These are phyloP conservation scores for Physcomitrium patens DNA, from an alignment of 225 moss, liverwort and hornwort genomes.

Conservation along the genomic window DNA sequence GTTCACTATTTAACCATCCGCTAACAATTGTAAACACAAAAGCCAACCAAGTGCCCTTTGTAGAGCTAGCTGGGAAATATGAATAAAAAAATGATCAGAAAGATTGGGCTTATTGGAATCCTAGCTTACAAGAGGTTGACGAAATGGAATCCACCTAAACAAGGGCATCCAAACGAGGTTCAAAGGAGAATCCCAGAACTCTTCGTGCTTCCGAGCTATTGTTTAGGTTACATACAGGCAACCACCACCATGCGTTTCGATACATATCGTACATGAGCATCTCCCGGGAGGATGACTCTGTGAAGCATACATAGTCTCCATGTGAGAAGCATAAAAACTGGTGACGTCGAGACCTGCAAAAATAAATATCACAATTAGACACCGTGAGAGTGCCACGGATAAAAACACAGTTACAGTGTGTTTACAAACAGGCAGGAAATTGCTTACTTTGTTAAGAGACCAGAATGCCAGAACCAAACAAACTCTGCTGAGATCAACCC, in stretches of 20 bases:
- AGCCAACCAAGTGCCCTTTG: too few species aligned
- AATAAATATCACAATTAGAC: background rate
- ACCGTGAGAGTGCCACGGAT: background rate
- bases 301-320: slow-evolving; percentile 85
- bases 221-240: slow-evolving; percentile 72
- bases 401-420: too few species aligned
- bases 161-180: slow-evolving; percentile 70
- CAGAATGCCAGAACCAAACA: too few species aligned
- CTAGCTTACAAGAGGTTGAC: slow-evolving; percentile 24
- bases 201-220: slow-evolving; percentile 58
- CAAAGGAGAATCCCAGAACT: slow-evolving; percentile 76
- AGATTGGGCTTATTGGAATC: slow-evolving; percentile 16
- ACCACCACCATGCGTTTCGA: slow-evolving; percentile 92
- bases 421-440: too few species aligned
- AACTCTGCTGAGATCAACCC: too few species aligned
- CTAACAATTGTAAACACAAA: too few species aligned
- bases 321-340: slow-evolving; percentile 78
- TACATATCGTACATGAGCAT: slow-evolving; percentile 88
- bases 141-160: slow-evolving; percentile 49
- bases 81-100: slow-evolving; percentile 28
- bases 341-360: slow-evolving; percentile 54
- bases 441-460: too few species aligned
- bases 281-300: slow-evolving; percentile 71
- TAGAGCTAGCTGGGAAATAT: background rate
- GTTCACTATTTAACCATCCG: too few species aligned